Conservation (phyloP, 495 filamentous ascomycete species). For the Astrocystis sublimbata region DNA sequence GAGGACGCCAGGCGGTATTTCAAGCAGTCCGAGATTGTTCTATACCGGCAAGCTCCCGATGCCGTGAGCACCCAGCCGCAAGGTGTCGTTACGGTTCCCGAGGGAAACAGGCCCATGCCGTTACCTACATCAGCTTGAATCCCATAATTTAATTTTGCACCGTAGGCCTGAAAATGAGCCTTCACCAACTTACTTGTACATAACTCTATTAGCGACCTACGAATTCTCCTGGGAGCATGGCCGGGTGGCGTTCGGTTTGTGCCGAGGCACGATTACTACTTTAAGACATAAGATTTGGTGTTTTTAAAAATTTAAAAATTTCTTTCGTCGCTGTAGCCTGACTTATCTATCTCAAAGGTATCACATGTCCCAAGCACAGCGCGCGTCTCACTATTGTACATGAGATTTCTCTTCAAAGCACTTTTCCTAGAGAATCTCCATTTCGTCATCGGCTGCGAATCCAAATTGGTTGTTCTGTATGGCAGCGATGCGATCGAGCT, state of each 20-base stretch:
- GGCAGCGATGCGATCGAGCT: slow-evolving; percentile 74
- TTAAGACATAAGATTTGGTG: slow-evolving; percentile 15
- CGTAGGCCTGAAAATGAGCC: not conserved
- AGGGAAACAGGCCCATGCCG: slow-evolving; percentile 26
- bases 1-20: slow-evolving; percentile 98
- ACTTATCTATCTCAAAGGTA: slow-evolving; percentile 30
- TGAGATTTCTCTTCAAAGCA: slow-evolving; percentile 11
- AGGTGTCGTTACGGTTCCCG: slow-evolving; percentile 28
- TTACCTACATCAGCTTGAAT: slow-evolving; percentile 24
- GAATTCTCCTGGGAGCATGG: slow-evolving; percentile 25
- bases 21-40: slow-evolving; percentile 98
- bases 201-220: slow-evolving; percentile 15
- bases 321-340: not conserved
- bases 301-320: slow-evolving; percentile 10
- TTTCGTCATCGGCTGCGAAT: slow-evolving; percentile 47
- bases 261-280: slow-evolving; percentile 11
- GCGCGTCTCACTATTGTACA: slow-evolving; percentile 30
- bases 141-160: not conserved
- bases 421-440: slow-evolving; percentile 44
- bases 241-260: slow-evolving; percentile 32
- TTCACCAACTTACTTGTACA: slow-evolving; percentile 18
- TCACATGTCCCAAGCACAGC: slow-evolving; percentile 35
- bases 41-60: slow-evolving; percentile 92
- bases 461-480: slow-evolving; percentile 62
- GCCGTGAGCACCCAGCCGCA: slow-evolving; percentile 34